Evolutionary conservation across 108 stramenopile species (phyloP).

Genomic region (Nitzschia inconspicua): DNA sequence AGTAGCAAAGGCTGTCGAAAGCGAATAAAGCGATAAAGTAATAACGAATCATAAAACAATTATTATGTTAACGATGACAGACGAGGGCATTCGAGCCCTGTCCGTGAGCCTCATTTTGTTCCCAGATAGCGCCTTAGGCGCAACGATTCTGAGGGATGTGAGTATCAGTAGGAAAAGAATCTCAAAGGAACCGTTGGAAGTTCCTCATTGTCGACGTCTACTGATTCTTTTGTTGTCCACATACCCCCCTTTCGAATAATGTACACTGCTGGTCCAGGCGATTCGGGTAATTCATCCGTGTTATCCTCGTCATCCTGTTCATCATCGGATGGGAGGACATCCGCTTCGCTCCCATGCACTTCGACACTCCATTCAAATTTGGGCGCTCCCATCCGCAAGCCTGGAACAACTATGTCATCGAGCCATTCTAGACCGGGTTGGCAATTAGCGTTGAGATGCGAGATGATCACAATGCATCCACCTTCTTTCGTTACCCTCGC

Average conservation of each 20-base stretch:
- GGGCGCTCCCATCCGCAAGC: conserved; percentile 39
- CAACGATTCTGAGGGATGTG: too few relatives aligned
- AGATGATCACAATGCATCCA: conserved; percentile 55
- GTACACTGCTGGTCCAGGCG: conserved; percentile 53
- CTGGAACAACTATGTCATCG: conserved; percentile 55
- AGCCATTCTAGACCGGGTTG: conserved; percentile 61
- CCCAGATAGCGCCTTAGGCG: too few relatives aligned
- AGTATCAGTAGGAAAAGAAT: conserved; percentile 39
- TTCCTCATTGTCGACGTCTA: neutral
- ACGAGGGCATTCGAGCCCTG: too few relatives aligned
- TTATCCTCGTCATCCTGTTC: conserved; percentile 26
- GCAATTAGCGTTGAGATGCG: conserved; percentile 66
- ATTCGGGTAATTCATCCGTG: too few relatives aligned
- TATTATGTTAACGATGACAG: too few relatives aligned
- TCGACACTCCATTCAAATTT: conserved; percentile 56
- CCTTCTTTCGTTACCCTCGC: conserved; percentile 45
- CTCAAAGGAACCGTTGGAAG: conserved; percentile 23
- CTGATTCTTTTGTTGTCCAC: neutral
- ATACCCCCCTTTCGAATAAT: conserved; percentile 39
- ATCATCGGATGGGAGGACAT: conserved; percentile 21
- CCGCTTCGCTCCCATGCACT: conserved; percentile 71
- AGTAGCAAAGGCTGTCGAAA: conserved; percentile 27
- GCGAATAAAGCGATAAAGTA: too few relatives aligned
- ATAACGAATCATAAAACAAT: too few relatives aligned
- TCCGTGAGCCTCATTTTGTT: too few relatives aligned